Conservation (phyloP, 1,284 basidiomycete genomes). For the Fomitopsis pinicola region DNA sequence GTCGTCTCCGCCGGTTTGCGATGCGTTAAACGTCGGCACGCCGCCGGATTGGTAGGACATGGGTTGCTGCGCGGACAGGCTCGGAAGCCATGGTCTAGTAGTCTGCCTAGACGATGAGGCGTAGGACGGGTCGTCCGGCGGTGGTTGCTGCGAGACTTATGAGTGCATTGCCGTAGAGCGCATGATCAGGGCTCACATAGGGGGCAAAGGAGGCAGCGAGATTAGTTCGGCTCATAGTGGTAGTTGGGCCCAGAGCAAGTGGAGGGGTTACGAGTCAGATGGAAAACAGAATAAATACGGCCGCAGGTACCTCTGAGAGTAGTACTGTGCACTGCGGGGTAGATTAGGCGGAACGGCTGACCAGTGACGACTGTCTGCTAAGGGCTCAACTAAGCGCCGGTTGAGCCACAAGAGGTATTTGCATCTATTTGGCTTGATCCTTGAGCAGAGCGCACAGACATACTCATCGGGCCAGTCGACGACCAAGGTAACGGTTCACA, state of each 20-base stretch:
- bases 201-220: slow-evolving; percentile 43
- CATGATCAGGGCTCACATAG: slow-evolving; percentile 39
- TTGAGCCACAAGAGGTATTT: slow-evolving; percentile 8
- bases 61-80: slow-evolving; percentile 31
- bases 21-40: slow-evolving; percentile 52
- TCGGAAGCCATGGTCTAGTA: slow-evolving; percentile 54
- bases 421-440: slow-evolving; percentile 9
- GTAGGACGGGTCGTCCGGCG: slow-evolving; percentile 51
- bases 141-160: slow-evolving; percentile 41
- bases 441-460: slow-evolving; percentile 13
- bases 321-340: not conserved
- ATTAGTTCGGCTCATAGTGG: slow-evolving; percentile 26
- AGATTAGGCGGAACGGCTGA: not conserved
- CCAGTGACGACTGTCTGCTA: not conserved
- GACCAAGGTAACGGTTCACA: slow-evolving; percentile 27
- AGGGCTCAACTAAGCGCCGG: not conserved
- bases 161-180: not conserved
- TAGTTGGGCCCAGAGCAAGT: not conserved
- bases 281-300: slow-evolving; percentile 1
- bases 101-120: slow-evolving; percentile 26
- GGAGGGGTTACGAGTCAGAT: not conserved
- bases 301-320: slow-evolving; percentile 4
- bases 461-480: slow-evolving; percentile 22
- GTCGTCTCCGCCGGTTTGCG: slow-evolving; percentile 40
- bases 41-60: slow-evolving; percentile 70